Conservation (phyloP, 2,329 filamentous ascomycete genomes). For the Colletotrichum agaves region DNA sequence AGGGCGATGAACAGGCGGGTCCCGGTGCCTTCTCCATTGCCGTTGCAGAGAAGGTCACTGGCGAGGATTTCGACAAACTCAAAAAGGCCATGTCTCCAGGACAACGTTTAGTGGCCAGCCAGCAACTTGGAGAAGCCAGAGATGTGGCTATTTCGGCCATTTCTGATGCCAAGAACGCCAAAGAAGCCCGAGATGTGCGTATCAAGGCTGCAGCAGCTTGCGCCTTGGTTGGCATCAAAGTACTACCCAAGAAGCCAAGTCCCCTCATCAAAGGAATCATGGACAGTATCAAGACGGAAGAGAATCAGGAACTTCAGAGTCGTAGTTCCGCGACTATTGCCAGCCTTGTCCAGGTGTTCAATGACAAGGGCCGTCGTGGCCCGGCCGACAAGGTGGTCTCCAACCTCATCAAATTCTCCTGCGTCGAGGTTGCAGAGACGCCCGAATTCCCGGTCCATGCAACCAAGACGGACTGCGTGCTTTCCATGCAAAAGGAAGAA, state of each 20-base stretch:
- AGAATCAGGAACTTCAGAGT: constrained; percentile 87
- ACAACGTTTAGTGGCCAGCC: constrained; percentile 84
- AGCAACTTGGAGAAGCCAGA: constrained; percentile 82
- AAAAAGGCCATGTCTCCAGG: constrained; percentile 91
- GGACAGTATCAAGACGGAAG: constrained; percentile 97
- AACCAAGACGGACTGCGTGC: constrained; percentile 78
- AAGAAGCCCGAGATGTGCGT: constrained; percentile 84
- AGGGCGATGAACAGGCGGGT: constrained; percentile 91
- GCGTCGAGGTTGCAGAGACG: constrained; percentile 96
- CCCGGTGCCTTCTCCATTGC: constrained; percentile 90
- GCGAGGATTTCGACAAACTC: constrained; percentile 85
- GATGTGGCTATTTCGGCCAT: constrained; percentile 77
- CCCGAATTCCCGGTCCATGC: constrained; percentile 92
- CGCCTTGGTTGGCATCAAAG: constrained; percentile 86
- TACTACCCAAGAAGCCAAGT: constrained; percentile 92
- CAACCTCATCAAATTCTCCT: constrained; percentile 97
- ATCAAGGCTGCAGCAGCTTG: constrained; percentile 88
- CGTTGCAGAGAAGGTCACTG: constrained; percentile 89
- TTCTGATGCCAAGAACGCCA: constrained; percentile 80
- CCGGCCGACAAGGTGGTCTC: constrained; percentile 96
- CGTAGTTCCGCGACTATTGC: constrained; percentile 89
- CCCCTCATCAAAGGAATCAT: constrained; percentile 95
- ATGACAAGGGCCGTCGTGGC: constrained; percentile 79
- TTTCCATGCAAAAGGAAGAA: constrained; percentile 97
- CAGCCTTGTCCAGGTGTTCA: constrained; percentile 86